A percentile compares a stretch with the other conserved stretches of the same genome.
Evolutionary conservation across 2,329 filamentous ascomycete species (phyloP).

Genomic region (Sporothrix luriei): DNA sequence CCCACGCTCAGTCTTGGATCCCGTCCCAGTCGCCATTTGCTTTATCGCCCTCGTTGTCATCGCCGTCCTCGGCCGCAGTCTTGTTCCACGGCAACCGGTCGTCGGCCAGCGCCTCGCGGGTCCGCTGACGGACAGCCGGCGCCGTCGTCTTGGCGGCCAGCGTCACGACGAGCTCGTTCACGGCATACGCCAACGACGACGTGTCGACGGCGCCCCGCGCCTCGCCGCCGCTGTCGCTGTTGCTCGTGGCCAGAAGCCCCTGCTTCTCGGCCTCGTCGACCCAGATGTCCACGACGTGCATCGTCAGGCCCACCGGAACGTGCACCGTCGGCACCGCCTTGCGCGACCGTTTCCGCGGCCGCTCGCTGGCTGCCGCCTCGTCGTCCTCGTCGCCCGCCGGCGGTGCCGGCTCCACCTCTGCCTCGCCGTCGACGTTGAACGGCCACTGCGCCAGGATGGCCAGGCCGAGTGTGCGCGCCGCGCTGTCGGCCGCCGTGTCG

Average conservation of each 20-base stretch:
- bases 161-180: constrained; percentile 60
- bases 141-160: constrained; percentile 62
- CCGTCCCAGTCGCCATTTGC: constrained; percentile 66
- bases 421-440: constrained; percentile 43
- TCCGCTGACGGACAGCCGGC: constrained; percentile 71
- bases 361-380: constrained; percentile 48
- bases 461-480: constrained; percentile 47
- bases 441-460: constrained; percentile 48
- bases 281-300: constrained; percentile 89
- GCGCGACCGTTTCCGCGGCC: constrained; percentile 36
- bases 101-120: constrained; percentile 71
- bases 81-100: constrained; percentile 69
- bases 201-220: constrained; percentile 37
- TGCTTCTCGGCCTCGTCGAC: constrained; percentile 59
- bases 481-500: constrained; percentile 34
- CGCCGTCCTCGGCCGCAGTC: constrained; percentile 41
- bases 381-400: constrained; percentile 45
- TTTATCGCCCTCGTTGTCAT: constrained; percentile 46
- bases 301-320: constrained; percentile 78
- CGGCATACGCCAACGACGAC: constrained; percentile 50
- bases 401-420: constrained; percentile 43
- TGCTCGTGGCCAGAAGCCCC: constrained; percentile 39
- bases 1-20: constrained; percentile 58
- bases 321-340: constrained; percentile 41
- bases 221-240: constrained; percentile 34